These are phyloP conservation scores for Pythium insidiosum DNA, from an alignment of 352 stramenopile species.

Conservation along the genomic window DNA sequence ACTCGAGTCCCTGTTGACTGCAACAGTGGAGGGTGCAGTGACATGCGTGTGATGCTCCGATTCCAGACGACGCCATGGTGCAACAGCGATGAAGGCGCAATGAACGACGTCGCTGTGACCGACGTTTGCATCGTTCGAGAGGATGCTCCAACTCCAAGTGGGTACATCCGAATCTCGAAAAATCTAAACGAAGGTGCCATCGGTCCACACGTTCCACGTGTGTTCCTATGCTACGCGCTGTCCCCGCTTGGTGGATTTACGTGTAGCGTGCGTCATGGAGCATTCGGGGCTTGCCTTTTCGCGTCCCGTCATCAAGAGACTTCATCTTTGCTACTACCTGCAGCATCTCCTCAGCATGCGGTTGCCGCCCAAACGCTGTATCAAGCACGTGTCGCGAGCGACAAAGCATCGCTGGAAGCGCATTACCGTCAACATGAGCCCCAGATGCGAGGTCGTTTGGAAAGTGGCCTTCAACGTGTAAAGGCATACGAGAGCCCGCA, in stretches of 20 bases:
- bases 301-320: slow-evolving; percentile 18
- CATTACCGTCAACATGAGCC: slow-evolving; percentile 44
- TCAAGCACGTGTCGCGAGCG: slow-evolving; percentile 10
- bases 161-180: slow-evolving; percentile 39
- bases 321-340: too few species aligned
- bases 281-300: slow-evolving; percentile 72
- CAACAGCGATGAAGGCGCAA: slow-evolving; percentile 15
- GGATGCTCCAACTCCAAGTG: slow-evolving; percentile 12
- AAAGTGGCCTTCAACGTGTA: slow-evolving; percentile 38
- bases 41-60: slow-evolving; percentile 18
- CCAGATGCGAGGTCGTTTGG: slow-evolving; percentile 32
- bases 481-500: slow-evolving; percentile 51
- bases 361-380: slow-evolving; percentile 6
- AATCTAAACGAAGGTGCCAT: slow-evolving; percentile 43
- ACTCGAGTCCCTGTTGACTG: slow-evolving; percentile 13
- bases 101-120: slow-evolving; percentile 44
- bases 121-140: slow-evolving; percentile 42
- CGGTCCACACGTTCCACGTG: slow-evolving; percentile 28
- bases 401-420: slow-evolving; percentile 25
- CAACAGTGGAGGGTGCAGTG: slow-evolving; percentile 22
- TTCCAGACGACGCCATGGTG: slow-evolving; percentile 15
- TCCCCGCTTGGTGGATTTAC: slow-evolving; percentile 45
- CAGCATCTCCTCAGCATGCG: background rate
- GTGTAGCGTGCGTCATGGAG: slow-evolving; percentile 42
- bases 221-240: slow-evolving; percentile 50